phyloP scores from a whole-genome alignment of 2,329 filamentous ascomycete genomes.

The Phyllosticta citriasiana region DNA sequence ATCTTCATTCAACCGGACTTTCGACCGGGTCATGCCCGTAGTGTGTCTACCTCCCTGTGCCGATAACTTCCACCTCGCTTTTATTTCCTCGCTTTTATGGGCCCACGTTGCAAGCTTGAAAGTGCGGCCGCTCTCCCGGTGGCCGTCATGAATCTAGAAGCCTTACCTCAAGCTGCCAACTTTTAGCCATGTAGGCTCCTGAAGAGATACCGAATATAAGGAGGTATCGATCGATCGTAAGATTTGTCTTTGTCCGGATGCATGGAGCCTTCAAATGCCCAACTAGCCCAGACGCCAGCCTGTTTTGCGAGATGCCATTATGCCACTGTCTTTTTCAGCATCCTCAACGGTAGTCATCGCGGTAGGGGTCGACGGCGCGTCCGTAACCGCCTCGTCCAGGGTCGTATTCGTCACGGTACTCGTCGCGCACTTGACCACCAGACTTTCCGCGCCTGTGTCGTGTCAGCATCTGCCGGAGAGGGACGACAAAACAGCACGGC shows the following conservation, averaged over 20 bases:
- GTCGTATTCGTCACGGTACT: conserved; percentile 95
- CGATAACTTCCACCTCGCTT: background rate
- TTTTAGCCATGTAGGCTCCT: background rate
- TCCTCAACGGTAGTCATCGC: conserved; percentile 9
- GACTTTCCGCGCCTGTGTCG: conserved; percentile 65
- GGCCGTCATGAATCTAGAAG: background rate
- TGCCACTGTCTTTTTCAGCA: background rate
- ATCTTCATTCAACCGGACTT: background rate
- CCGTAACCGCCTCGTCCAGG: conserved; percentile 87
- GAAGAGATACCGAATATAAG: background rate
- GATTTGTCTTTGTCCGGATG: background rate
- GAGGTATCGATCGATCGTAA: background rate
- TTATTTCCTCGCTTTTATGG: background rate
- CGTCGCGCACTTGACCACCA: conserved; percentile 91
- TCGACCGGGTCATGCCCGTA: background rate
- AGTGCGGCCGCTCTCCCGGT: background rate
- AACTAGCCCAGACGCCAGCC: background rate
- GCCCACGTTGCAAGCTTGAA: background rate
- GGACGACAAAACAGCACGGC: conserved; percentile 13
- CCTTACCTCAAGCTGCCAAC: background rate
- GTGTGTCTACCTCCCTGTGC: background rate
- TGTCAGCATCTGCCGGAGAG: conserved; percentile 12
- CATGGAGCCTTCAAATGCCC: background rate
- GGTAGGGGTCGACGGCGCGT: conserved; percentile 48
- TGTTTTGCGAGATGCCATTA: background rate